Conservation (phyloP, 2,329 filamentous ascomycete species). For the Claviceps humidiphila region DNA sequence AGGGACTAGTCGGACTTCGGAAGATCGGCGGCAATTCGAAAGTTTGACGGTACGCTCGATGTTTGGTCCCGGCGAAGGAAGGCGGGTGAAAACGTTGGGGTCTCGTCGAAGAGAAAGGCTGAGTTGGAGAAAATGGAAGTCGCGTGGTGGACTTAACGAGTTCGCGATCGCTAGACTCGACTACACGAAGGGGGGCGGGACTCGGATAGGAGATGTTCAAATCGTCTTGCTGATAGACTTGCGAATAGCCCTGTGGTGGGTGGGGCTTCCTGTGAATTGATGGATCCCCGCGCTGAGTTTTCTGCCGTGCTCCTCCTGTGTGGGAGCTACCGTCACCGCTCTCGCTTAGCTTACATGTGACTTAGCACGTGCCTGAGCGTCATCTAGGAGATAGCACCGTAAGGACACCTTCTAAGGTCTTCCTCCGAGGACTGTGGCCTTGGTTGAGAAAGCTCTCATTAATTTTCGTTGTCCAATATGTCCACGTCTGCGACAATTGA, state of each 20-base stretch:
- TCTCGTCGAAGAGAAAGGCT: constrained; percentile 12
- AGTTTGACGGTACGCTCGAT: too few species aligned
- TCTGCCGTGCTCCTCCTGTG: constrained; percentile 22
- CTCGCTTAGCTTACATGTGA: constrained; percentile 12
- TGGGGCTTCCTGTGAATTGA: constrained; percentile 16
- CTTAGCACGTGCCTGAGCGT: constrained; percentile 9
- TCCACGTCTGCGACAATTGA: too few species aligned
- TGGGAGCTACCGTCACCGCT: constrained; percentile 27
- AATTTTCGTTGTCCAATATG: too few species aligned
- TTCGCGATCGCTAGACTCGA: constrained; percentile 11
- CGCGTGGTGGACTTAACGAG: constrained; percentile 8
- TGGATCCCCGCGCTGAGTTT: constrained; percentile 23
- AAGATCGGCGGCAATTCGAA: background rate
- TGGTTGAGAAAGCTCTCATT: too few species aligned
- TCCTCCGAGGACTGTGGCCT: too few species aligned
- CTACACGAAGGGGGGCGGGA: constrained; percentile 10
- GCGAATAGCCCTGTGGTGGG: constrained; percentile 27
- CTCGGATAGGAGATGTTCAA: constrained; percentile 15
- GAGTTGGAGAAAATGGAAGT: constrained; percentile 9
- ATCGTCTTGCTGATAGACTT: constrained; percentile 8
- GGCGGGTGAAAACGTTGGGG: background rate
- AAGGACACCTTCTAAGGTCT: too few species aligned
- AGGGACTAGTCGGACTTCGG: background rate
- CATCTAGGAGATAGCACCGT: too few species aligned
- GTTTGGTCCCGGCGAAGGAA: background rate